Conservation (phyloP, 2,329 filamentous ascomycete genomes). For the Fusarium napiforme region DNA sequence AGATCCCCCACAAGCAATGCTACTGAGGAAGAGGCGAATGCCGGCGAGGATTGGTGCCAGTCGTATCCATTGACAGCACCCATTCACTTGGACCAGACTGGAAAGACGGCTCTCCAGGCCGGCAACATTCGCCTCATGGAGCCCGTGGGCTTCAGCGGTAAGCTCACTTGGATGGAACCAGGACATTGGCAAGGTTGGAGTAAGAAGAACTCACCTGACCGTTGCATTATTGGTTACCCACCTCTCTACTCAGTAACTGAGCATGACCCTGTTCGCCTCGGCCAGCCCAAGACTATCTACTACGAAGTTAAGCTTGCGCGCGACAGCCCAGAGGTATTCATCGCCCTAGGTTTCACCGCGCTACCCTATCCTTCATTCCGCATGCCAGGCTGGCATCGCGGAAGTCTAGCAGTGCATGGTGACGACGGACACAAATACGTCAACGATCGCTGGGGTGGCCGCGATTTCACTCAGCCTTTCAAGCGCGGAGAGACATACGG, state of each 20-base stretch:
- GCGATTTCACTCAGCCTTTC: slow-evolving; percentile 73
- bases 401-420: slow-evolving; percentile 78
- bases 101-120: slow-evolving; percentile 58
- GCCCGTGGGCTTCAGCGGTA: slow-evolving; percentile 60
- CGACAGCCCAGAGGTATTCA: slow-evolving; percentile 58
- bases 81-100: slow-evolving; percentile 58
- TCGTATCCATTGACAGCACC: slow-evolving; percentile 68
- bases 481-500: slow-evolving; percentile 74
- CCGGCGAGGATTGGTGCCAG: slow-evolving; percentile 73
- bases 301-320: slow-evolving; percentile 73
- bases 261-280: slow-evolving; percentile 64
- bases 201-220: slow-evolving; percentile 63
- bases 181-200: slow-evolving; percentile 65
- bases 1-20: slow-evolving; percentile 77
- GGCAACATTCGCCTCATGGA: slow-evolving; percentile 66
- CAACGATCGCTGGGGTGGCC: slow-evolving; percentile 79
- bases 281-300: slow-evolving; percentile 67
- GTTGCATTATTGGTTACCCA: slow-evolving; percentile 73
- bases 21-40: slow-evolving; percentile 69
- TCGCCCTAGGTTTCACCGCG: slow-evolving; percentile 77
- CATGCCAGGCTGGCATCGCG: slow-evolving; percentile 84
- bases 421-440: slow-evolving; percentile 83
- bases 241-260: slow-evolving; percentile 73
- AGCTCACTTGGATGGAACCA: slow-evolving; percentile 56
- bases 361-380: slow-evolving; percentile 82